Evolutionary conservation across 1,284 basidiomycete species (phyloP), one percentile per base, ranked within the genome.

Genomic region (Agaricales sp.): DNA sequence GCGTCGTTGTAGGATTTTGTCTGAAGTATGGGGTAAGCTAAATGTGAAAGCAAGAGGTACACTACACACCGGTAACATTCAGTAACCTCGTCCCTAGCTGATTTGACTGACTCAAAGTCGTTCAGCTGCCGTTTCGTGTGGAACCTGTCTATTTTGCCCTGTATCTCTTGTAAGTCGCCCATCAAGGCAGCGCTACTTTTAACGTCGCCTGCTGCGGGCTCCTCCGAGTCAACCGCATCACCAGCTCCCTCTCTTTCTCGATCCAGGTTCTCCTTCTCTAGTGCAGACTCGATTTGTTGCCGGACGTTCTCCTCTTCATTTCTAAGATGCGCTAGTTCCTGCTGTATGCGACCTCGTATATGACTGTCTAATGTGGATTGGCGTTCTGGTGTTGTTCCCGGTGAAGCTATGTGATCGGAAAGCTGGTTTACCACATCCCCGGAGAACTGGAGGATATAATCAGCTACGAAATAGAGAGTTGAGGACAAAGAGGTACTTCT

Each of bases 211-310:
- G 67, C 62, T 14, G 61, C 54, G 8, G 54, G 52, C 23, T 58
- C 63, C 24, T 65, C 68, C 6, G n/a, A n/a, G 8, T 41, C 39
- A n/a, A 8, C 8, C 53, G 59, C 64, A 19, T 67, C 68, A 38
- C 71, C 74, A 4, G 73, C 70, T 69, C 75, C 71, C 25, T 59
- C 60, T 54, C 68, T 70, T 64, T 89, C 87, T 50, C 73, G 72
- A 63, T 88, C 82, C 44, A 89, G 62, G 62, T 89, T 90, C 67
- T 90, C 87, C 66, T 80, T 83, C 67, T 88, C 83, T 35, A 90
- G 67, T 2, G 82, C 83, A 35, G 59, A 64, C 58, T 85, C 80
- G 45, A 90, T 87, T 62, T 87, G 75, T 48, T 68, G 65, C 39
- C 73, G 75, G 2, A 89, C 80, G 19, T 67, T 62, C 54, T 80